Evolutionary conservation across 148 eudicot genomes (phyloP).

Genomic region (Spergularia marina): DNA sequence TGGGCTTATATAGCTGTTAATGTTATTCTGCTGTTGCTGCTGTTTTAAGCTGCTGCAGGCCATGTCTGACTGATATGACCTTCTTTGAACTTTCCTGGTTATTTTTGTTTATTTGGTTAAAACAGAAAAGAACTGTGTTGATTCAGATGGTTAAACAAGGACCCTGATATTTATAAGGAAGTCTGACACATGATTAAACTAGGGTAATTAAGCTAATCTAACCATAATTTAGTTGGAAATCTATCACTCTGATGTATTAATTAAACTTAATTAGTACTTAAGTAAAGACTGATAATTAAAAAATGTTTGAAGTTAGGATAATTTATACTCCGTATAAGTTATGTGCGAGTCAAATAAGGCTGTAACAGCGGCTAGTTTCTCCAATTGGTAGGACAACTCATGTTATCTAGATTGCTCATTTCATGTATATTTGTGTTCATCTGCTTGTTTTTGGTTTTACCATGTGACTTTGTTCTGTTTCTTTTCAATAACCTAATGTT

Average conservation of each 20-base stretch:
- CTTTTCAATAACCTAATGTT: not conserved
- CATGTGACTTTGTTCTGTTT: slow-evolving; percentile 21
- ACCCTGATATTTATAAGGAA: not conserved
- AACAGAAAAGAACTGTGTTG: not conserved
- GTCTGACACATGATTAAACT: not conserved
- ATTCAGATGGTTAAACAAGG: not conserved
- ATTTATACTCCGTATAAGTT: not conserved
- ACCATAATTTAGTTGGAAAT: not conserved
- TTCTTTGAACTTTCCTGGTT: not conserved
- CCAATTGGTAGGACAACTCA: slow-evolving; percentile 15
- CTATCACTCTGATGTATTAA: not conserved
- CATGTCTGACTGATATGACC: slow-evolving; percentile 3
- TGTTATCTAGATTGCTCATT: slow-evolving; percentile 18
- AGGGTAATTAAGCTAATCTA: not conserved
- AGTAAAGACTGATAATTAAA: not conserved
- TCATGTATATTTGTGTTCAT: not conserved
- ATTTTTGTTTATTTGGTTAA: not conserved
- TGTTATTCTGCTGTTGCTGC: not conserved
- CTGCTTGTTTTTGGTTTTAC: not conserved
- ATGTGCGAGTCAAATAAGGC: slow-evolving; percentile 16
- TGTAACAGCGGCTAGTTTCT: slow-evolving; percentile 15
- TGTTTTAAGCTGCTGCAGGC: slow-evolving; percentile 23
- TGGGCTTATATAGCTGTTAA: slow-evolving; percentile 14
- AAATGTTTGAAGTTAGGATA: not conserved
- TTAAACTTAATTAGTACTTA: not conserved